phyloP scores from a whole-genome alignment of 1,284 basidiomycete species.

The Pyrrhoderma lamaoense region DNA sequence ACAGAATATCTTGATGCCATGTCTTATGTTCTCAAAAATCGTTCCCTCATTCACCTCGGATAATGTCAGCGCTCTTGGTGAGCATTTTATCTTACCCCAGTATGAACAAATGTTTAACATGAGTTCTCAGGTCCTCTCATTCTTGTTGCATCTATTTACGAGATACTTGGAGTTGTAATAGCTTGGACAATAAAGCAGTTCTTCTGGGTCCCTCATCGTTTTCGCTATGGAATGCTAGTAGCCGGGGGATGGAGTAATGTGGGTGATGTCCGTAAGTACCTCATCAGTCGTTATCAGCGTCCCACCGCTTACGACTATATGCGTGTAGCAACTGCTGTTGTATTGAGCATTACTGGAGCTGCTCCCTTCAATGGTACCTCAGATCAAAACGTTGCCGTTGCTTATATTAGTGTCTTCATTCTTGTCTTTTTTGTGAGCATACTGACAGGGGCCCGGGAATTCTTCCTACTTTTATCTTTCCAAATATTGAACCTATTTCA shows the following conservation, averaged over 20 bases:
- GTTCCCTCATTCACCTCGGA: conserved; percentile 63
- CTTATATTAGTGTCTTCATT: conserved; percentile 47
- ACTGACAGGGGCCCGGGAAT: not conserved
- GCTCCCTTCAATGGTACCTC: conserved; percentile 44
- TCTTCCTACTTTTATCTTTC: not conserved
- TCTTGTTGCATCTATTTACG: conserved; percentile 46
- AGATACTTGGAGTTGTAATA: conserved; percentile 43
- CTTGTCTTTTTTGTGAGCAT: conserved; percentile 37
- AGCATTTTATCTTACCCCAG: conserved; percentile 13
- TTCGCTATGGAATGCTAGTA: conserved; percentile 58
- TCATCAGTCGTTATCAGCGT: not conserved
- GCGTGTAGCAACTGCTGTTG: conserved; percentile 51
- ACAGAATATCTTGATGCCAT: conserved; percentile 62
- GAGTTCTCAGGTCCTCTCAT: conserved; percentile 45
- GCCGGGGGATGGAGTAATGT: conserved; percentile 62
- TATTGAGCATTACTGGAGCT: conserved; percentile 45
- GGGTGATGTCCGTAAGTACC: conserved; percentile 59
- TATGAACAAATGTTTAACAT: conserved; percentile 21
- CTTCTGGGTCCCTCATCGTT: conserved; percentile 75
- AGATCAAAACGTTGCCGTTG: conserved; percentile 53
- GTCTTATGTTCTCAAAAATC: conserved; percentile 72
- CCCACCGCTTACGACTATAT: too few species aligned
- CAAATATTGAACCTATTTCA: not conserved
- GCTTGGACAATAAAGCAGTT: conserved; percentile 54
- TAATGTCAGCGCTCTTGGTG: conserved; percentile 59